phyloP scores from a whole-genome alignment of 768 basidiomycete genomes.

The Lactarius deliciosus region DNA sequence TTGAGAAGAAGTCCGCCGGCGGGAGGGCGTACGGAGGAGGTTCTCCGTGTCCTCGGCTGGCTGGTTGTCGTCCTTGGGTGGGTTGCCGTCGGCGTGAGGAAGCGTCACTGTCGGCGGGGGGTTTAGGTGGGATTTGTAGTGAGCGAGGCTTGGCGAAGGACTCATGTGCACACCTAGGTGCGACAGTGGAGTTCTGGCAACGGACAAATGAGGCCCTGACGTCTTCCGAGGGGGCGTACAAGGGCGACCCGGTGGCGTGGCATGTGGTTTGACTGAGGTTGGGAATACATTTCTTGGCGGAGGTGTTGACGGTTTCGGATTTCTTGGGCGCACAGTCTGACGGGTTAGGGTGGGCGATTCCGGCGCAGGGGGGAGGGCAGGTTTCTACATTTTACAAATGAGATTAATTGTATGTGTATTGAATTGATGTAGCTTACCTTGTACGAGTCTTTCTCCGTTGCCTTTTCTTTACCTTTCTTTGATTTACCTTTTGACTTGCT shows the following conservation, averaged over 20 bases:
- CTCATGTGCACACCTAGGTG: conserved; percentile 71
- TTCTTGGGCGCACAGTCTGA: conserved; percentile 14
- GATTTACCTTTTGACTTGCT: conserved; percentile 24
- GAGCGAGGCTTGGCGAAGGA: conserved; percentile 59
- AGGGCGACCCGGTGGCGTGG: conserved; percentile 43
- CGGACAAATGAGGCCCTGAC: conserved; percentile 48
- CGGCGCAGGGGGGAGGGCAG: conserved; percentile 22
- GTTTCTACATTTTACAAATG: conserved; percentile 11
- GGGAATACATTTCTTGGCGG: conserved; percentile 11
- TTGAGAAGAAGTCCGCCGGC: conserved; percentile 39
- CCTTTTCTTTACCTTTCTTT: conserved; percentile 29
- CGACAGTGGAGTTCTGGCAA: conserved; percentile 63
- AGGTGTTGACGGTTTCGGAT: conserved; percentile 17
- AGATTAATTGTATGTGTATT: not conserved
- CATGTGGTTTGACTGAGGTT: conserved; percentile 19
- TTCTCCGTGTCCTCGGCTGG: conserved; percentile 28
- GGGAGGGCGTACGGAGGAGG: conserved; percentile 47
- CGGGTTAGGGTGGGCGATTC: conserved; percentile 29
- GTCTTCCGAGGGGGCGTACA: conserved; percentile 39
- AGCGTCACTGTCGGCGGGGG: conserved; percentile 49
- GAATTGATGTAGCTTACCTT: conserved; percentile 11
- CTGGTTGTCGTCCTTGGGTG: conserved; percentile 37
- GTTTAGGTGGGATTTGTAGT: conserved; percentile 69
- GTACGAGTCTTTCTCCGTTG: conserved; percentile 5
- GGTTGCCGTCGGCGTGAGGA: conserved; percentile 39